These are phyloP conservation scores for Magnolia sinica DNA, from an alignment of 164 flowering plant species.

Conservation along the genomic window DNA sequence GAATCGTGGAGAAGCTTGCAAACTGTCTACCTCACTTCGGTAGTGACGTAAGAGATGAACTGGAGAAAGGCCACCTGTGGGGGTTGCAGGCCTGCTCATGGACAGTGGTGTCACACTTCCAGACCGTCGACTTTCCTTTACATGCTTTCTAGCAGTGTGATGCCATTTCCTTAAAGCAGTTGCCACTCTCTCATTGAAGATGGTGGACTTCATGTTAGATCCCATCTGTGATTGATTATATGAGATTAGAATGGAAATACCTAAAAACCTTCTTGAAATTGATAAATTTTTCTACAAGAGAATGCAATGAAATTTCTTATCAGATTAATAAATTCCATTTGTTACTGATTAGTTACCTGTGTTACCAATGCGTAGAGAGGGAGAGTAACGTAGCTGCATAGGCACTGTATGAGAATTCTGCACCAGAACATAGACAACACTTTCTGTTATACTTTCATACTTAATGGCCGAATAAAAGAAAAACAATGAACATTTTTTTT, in stretches of 20 bases:
- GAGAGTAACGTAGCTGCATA: conserved; percentile 82
- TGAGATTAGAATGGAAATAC: neutral
- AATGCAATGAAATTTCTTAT: neutral
- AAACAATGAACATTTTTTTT: neutral
- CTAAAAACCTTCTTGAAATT: neutral
- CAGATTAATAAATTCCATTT: neutral
- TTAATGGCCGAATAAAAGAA: neutral
- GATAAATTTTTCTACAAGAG: neutral
- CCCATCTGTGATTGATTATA: conserved; percentile 59
- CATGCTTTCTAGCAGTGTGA: conserved; percentile 53
- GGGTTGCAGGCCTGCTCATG: conserved; percentile 46
- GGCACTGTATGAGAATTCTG: conserved; percentile 53
- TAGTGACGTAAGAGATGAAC: conserved; percentile 46
- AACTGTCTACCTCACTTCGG: conserved; percentile 36
- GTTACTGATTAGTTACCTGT: conserved; percentile 41
- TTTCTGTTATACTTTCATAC: neutral
- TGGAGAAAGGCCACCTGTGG: conserved; percentile 46
- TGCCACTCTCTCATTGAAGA: conserved; percentile 71
- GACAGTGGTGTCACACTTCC: conserved; percentile 41
- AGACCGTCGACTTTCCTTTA: conserved; percentile 37
- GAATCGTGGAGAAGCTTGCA: conserved; percentile 37
- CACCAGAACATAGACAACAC: neutral
- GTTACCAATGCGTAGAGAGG: conserved; percentile 88
- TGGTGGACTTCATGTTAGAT: conserved; percentile 67
- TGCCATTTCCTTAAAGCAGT: conserved; percentile 64